Evolutionary conservation across 495 filamentous ascomycete species (phyloP).

Genomic region (Cercophora newfieldiana): DNA sequence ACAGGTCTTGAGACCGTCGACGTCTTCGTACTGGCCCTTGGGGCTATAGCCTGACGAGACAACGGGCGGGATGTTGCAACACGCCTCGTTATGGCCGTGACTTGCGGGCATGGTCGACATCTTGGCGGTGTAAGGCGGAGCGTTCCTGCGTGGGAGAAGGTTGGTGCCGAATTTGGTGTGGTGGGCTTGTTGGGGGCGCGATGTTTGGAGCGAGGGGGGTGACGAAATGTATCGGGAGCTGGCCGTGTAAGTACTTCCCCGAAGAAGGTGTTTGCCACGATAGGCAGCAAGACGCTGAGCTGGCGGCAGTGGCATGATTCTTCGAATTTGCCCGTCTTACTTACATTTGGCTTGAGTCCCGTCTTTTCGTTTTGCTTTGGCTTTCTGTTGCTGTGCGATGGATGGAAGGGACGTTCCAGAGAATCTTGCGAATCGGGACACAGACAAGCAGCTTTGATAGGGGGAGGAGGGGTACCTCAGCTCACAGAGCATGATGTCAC

Average conservation of each 20-base stretch:
- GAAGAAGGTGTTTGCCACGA: not conserved
- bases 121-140: constrained; percentile 28
- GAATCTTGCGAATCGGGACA: not conserved
- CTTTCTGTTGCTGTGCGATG: not conserved
- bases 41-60: constrained; percentile 58
- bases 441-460: not conserved
- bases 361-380: not conserved
- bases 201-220: not conserved
- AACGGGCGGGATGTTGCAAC: constrained; percentile 70
- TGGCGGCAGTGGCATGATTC: not conserved
- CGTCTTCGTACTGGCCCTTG: constrained; percentile 65
- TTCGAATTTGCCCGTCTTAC: not conserved
- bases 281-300: not conserved
- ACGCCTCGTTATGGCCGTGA: constrained; percentile 59
- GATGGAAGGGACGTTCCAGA: not conserved
- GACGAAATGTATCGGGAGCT: not conserved
- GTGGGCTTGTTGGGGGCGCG: not conserved
- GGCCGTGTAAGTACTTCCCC: not conserved
- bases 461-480: no score
- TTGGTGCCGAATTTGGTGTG: not conserved
- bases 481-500: no score
- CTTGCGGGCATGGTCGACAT: constrained; percentile 54
- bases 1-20: constrained; percentile 72
- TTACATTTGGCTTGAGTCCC: not conserved
- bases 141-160: not conserved